Percentiles rank a stretch among this genome's conserved stretches.
These are phyloP conservation scores for Urtica urens DNA, from an alignment of 306 rosid genomes.

Conservation along the genomic window DNA sequence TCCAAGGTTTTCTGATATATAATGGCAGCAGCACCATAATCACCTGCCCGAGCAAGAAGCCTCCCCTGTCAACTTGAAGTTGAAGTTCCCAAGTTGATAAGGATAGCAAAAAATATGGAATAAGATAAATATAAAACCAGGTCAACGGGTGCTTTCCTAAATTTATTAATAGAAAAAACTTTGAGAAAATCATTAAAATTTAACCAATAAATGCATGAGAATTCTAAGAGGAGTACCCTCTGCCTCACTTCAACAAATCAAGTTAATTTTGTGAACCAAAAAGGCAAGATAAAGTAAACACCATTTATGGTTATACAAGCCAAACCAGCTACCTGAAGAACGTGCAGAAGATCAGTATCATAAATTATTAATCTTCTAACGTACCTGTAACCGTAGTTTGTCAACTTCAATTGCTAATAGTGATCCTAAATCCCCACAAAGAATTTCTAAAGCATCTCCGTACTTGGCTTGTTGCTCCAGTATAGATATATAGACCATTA, in stretches of 20 bases:
- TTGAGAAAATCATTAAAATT: not conserved
- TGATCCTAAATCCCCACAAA: conserved; percentile 82
- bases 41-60: conserved; percentile 93
- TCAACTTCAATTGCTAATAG: conserved; percentile 73
- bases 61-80: conserved; percentile 99
- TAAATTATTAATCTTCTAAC: conserved; percentile 16
- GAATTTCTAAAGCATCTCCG: conserved; percentile 89
- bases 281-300: not conserved
- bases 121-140: not conserved
- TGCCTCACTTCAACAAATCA: not conserved
- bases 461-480: conserved; percentile 91
- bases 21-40: conserved; percentile 59
- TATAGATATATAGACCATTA: conserved; percentile 73
- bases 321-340: not conserved
- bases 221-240: not conserved
- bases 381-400: conserved; percentile 89
- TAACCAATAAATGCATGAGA: not conserved
- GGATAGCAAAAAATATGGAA: conserved; percentile 29
- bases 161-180: not conserved
- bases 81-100: conserved; percentile 59
- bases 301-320: not conserved
- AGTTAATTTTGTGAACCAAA: not conserved
- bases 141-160: not conserved
- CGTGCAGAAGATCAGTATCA: not conserved
- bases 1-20: conserved; percentile 68